Base-by-base conservation (phyloP, 208 protist species). In the Histomonas meleagridis region DNA sequence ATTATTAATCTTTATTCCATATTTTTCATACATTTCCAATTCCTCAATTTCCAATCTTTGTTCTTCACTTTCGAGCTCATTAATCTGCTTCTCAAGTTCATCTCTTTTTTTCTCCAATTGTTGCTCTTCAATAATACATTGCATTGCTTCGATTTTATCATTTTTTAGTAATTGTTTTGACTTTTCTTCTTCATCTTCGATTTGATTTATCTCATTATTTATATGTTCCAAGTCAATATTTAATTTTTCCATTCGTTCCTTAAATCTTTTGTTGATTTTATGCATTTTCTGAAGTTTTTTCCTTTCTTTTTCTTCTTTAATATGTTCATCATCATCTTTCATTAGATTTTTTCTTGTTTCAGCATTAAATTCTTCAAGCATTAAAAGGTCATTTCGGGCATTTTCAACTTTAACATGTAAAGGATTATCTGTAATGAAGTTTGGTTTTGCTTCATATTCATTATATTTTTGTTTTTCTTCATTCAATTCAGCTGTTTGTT, bases 201-300 rank as follows among this genome's bases (percentile, higher is more conserved):
- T 86, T 57, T 46, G 43, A 38, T 40, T 7, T 55, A 46, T 18
- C 55, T 86, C 76, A 57, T 7, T 49, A 18, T 86, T 40, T 32
- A 86, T 4, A 57, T 86, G 76, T 86, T 86, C 10, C 5, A 86
- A 46, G 32, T 46, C 55, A 9, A 12, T 7, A 57, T 86, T 46
- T 35, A 86, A 28, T 26, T 51, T 12, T 55, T 86, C 76, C 28
- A 26, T 86, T 4, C 28, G 26, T 86, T 86, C 76, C 1, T 46
- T 46, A 57, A 57, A 40, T 55, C 32, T 18, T 38, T 46, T 32
- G 21, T 55, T 86, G 51, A 57, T 40, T 53, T 12, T 1, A n/a
- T 55, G 51, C 76, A 86, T 86, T 86, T 46, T 86, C 38, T 86
- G 76, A n/a, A n/a, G n/a, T n/a, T n/a, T n/a, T 38, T 86, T 86